Percentiles rank a stretch among this genome's conserved stretches.
phyloP scores from a whole-genome alignment of 805 yeast genomes.

The Tanozyma kutaoensis region DNA sequence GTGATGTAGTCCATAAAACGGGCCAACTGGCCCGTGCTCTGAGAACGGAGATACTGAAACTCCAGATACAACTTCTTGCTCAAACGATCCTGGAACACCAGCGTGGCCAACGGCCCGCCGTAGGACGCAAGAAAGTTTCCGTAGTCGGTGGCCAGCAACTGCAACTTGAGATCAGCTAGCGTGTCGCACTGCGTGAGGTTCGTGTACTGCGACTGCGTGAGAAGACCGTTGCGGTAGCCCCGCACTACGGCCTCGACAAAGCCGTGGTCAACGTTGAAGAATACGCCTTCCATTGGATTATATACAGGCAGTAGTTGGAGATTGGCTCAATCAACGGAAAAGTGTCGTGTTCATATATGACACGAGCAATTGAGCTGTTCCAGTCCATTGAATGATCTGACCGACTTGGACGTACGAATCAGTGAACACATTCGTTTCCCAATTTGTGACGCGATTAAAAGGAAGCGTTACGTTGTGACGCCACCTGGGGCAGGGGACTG shows the following conservation, averaged over 20 bases:
- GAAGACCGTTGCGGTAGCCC: slow-evolving; percentile 79
- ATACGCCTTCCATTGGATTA: slow-evolving; percentile 98
- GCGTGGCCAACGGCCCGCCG: slow-evolving; percentile 62
- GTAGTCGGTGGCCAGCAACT: slow-evolving; percentile 91
- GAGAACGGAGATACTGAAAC: slow-evolving; percentile 74
- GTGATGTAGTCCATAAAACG: slow-evolving; percentile 86
- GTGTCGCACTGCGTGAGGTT: slow-evolving; percentile 94
- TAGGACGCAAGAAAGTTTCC: slow-evolving; percentile 80
- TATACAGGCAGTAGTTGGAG: no score
- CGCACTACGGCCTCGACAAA: slow-evolving; percentile 90
- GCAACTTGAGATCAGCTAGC: slow-evolving; percentile 86
- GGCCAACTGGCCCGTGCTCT: slow-evolving; percentile 68
- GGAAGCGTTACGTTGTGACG: no score
- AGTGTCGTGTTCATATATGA: no score
- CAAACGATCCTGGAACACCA: slow-evolving; percentile 73
- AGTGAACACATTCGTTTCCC: no score
- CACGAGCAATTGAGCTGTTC: no score
- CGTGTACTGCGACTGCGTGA: slow-evolving; percentile 68
- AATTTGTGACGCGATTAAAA: no score
- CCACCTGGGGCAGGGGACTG: no score
- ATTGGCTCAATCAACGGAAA: no score
- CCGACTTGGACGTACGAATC: no score
- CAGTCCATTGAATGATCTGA: no score
- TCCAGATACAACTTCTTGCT: slow-evolving; percentile 65
- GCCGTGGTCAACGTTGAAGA: slow-evolving; percentile 82